Percentiles rank a stretch among this genome's conserved stretches.
Conservation (phyloP, 495 filamentous ascomycete species). For the Astrothelium macrocarpum region DNA sequence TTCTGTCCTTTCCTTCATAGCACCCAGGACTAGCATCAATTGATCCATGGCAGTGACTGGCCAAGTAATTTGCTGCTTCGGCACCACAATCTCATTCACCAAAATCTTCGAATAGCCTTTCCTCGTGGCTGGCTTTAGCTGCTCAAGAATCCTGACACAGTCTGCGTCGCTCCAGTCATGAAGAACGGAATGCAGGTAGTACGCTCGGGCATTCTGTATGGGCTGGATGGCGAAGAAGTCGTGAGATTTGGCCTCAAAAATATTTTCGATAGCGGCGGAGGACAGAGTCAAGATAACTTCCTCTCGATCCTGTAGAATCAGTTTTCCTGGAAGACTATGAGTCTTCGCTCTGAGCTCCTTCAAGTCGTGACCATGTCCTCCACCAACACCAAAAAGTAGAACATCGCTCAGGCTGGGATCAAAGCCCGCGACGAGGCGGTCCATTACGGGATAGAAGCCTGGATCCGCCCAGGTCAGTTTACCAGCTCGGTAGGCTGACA, state of each 20-base stretch:
- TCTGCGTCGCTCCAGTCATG: constrained; percentile 16
- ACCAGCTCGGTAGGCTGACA: constrained; percentile 8
- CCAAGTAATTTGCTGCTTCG: constrained; percentile 35
- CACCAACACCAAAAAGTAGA: constrained; percentile 48
- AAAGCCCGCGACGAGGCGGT: neutral
- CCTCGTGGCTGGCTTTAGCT: constrained; percentile 32
- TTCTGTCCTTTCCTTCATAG: constrained; percentile 8
- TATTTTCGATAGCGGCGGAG: constrained; percentile 14
- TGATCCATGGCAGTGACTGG: constrained; percentile 38
- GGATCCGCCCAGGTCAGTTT: constrained; percentile 7
- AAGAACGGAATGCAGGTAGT: constrained; percentile 24
- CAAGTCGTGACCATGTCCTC: constrained; percentile 43
- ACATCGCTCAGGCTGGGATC: constrained; percentile 9
- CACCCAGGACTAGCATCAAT: constrained; percentile 35
- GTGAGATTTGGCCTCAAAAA: constrained; percentile 20
- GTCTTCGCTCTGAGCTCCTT: constrained; percentile 31
- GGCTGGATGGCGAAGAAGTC: constrained; percentile 47
- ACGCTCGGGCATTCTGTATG: constrained; percentile 33
- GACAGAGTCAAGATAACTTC: constrained; percentile 33
- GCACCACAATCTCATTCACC: constrained; percentile 46
- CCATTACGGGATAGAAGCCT: neutral
- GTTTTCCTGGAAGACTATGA: constrained; percentile 33
- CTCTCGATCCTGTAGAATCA: constrained; percentile 43
- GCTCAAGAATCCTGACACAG: constrained; percentile 10
- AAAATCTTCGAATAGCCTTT: constrained; percentile 41